These are phyloP conservation scores for Acrocalymma vagum DNA, from an alignment of 2,329 filamentous ascomycete species.

Conservation along the genomic window DNA sequence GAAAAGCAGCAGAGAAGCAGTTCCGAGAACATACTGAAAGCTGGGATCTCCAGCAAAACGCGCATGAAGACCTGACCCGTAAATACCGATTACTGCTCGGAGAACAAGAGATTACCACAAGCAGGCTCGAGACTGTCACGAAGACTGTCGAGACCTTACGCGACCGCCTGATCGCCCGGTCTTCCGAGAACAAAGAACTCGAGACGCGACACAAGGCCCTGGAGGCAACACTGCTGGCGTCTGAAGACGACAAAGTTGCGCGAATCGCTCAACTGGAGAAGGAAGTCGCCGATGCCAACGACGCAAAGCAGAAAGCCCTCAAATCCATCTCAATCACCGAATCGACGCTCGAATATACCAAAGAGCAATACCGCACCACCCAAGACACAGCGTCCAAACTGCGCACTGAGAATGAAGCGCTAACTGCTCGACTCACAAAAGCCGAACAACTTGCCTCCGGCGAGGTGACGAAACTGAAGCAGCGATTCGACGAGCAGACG, in stretches of 20 bases:
- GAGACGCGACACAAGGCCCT: slow-evolving; percentile 27
- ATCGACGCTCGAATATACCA: slow-evolving; percentile 64
- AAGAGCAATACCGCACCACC: slow-evolving; percentile 61
- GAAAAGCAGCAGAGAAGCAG: slow-evolving; percentile 18
- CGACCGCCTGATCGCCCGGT: slow-evolving; percentile 24
- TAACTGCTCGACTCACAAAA: slow-evolving; percentile 21
- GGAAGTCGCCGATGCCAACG: slow-evolving; percentile 25
- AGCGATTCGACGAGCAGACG: slow-evolving; percentile 22
- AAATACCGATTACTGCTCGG: slow-evolving; percentile 25
- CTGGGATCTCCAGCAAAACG: slow-evolving; percentile 35
- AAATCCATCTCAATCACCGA: slow-evolving; percentile 42
- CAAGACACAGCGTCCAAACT: slow-evolving; percentile 19
- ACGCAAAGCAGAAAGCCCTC: slow-evolving; percentile 32
- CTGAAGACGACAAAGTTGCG: slow-evolving; percentile 28
- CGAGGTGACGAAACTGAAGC: slow-evolving; percentile 24
- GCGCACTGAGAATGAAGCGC: slow-evolving; percentile 12
- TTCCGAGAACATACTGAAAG: slow-evolving; percentile 22
- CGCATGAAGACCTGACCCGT: slow-evolving; percentile 32
- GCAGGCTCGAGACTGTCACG: slow-evolving; percentile 21
- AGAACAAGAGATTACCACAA: slow-evolving; percentile 24
- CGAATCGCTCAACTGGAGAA: slow-evolving; percentile 33
- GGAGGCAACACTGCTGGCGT: slow-evolving; percentile 23
- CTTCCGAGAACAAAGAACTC: slow-evolving; percentile 19
- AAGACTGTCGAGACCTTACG: slow-evolving; percentile 23
- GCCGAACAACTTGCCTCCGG: slow-evolving; percentile 27